phyloP scores from a whole-genome alignment of 2,329 filamentous ascomycete species.

The Neofusicoccum laricinum region DNA sequence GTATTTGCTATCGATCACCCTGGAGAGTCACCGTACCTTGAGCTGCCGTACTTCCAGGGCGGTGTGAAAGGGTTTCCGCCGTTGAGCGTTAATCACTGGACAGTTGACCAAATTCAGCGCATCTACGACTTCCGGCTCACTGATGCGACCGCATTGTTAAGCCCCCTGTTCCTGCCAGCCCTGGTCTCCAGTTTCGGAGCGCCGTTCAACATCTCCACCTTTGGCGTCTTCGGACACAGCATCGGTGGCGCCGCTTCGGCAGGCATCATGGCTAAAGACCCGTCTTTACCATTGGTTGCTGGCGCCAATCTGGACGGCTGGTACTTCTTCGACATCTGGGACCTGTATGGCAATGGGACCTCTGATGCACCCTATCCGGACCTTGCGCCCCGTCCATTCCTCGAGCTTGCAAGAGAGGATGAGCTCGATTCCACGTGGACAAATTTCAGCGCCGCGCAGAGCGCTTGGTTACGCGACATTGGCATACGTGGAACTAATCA shows the following conservation, averaged over 20 bases:
- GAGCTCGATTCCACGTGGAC: conserved; percentile 22
- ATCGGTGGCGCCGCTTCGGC: conserved; percentile 24
- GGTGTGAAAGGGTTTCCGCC: conserved; percentile 10
- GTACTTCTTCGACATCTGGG: conserved; percentile 19
- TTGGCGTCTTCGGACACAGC: conserved; percentile 22
- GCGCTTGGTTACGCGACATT: conserved; percentile 25
- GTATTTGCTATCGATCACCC: conserved; percentile 24
- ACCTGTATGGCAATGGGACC: conserved; percentile 17
- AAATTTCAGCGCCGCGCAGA: conserved; percentile 22
- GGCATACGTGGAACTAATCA: conserved; percentile 22
- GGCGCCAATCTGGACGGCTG: conserved; percentile 24
- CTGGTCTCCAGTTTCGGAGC: conserved; percentile 3
- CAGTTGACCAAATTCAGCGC: neutral
- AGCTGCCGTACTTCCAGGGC: conserved; percentile 13
- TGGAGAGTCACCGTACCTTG: conserved; percentile 22
- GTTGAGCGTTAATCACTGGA: neutral
- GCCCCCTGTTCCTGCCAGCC: neutral
- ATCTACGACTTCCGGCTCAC: conserved; percentile 23
- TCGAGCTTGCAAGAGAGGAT: conserved; percentile 21
- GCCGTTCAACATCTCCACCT: conserved; percentile 20
- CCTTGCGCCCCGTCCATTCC: conserved; percentile 18
- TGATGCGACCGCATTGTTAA: conserved; percentile 20
- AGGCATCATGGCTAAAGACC: conserved; percentile 14
- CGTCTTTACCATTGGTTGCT: conserved; percentile 18
- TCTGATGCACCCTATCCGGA: neutral